Evolutionary conservation across 441 rosid genomes (phyloP).

Genomic region (Macaranga tanarius): DNA sequence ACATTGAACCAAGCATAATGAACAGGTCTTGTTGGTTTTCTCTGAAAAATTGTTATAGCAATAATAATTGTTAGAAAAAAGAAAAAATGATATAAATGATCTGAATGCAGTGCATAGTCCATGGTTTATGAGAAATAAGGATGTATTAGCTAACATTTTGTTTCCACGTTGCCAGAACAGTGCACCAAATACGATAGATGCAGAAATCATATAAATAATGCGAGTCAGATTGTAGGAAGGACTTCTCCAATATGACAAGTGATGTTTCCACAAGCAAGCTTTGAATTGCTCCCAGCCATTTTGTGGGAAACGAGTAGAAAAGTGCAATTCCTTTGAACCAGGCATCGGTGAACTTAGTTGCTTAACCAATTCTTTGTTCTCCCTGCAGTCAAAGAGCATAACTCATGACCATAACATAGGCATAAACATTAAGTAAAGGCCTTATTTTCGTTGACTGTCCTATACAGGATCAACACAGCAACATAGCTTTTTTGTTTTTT

Average conservation of each 20-base stretch:
- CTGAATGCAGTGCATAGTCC: background rate
- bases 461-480: too few species aligned
- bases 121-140: background rate
- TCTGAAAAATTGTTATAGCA: slow-evolving; percentile 28
- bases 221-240: slow-evolving; percentile 65
- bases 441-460: too few species aligned
- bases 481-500: too few species aligned
- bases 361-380: slow-evolving; percentile 38
- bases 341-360: slow-evolving; percentile 41
- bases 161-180: slow-evolving; percentile 65
- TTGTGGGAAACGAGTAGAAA: slow-evolving; percentile 45
- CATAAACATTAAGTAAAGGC: too few species aligned
- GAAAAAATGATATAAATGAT: background rate
- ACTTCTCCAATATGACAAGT: slow-evolving; percentile 75
- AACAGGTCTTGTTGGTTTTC: slow-evolving; percentile 58
- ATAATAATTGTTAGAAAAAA: background rate
- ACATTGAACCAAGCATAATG: slow-evolving; percentile 55
- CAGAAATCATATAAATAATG: slow-evolving; percentile 28
- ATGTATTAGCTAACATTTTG: slow-evolving; percentile 40
- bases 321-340: slow-evolving; percentile 45
- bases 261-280: slow-evolving; percentile 71
- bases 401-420: background rate
- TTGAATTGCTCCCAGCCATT: slow-evolving; percentile 52
- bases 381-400: slow-evolving; percentile 30
- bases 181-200: slow-evolving; percentile 45